Percentiles rank a stretch among this genome's conserved stretches.
phyloP scores from a whole-genome alignment of 1,139 yeast genomes.

The Candida pseudocylindracea region DNA sequence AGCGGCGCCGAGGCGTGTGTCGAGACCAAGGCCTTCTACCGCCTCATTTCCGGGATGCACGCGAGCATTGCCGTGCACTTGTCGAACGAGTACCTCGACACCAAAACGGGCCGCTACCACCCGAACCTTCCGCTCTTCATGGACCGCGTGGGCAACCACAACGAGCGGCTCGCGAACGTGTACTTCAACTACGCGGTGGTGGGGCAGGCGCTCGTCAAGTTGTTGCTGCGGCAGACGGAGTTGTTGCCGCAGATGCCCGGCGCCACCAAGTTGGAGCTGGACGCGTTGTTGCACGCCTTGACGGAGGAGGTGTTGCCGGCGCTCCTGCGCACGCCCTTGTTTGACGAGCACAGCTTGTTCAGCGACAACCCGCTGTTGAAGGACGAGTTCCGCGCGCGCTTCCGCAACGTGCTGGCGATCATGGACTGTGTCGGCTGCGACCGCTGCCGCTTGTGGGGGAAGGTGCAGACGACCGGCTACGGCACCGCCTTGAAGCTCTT shows the following conservation, averaged over 20 bases:
- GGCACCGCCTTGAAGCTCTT: conserved; percentile 86
- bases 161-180: conserved; percentile 74
- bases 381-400: conserved; percentile 66
- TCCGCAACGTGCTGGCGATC: conserved; percentile 71
- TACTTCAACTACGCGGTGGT: conserved; percentile 86
- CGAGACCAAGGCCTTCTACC: conserved; percentile 75
- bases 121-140: conserved; percentile 70
- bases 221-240: conserved; percentile 10
- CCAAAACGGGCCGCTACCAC: conserved; percentile 37
- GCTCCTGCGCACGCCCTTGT: conserved; percentile 13
- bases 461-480: conserved; percentile 88
- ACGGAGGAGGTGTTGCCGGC: background rate
- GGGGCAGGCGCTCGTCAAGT: conserved; percentile 57
- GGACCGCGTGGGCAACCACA: conserved; percentile 74
- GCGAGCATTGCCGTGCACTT: conserved; percentile 90
- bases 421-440: conserved; percentile 99
- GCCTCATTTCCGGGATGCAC: conserved; percentile 84
- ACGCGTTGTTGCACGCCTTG: conserved; percentile 1
- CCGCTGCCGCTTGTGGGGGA: conserved; percentile 95
- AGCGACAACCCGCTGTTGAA: conserved; percentile 44
- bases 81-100: conserved; percentile 62
- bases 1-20: conserved; percentile 39
- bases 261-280: conserved; percentile 9
- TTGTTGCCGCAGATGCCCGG: conserved; percentile 9
- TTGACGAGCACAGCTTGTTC: conserved; percentile 22